Evolutionary conservation across 2,329 filamentous ascomycete genomes (phyloP), one percentile per base, ranked within the genome.

Genomic region (Fusarium solani-melongenae): DNA sequence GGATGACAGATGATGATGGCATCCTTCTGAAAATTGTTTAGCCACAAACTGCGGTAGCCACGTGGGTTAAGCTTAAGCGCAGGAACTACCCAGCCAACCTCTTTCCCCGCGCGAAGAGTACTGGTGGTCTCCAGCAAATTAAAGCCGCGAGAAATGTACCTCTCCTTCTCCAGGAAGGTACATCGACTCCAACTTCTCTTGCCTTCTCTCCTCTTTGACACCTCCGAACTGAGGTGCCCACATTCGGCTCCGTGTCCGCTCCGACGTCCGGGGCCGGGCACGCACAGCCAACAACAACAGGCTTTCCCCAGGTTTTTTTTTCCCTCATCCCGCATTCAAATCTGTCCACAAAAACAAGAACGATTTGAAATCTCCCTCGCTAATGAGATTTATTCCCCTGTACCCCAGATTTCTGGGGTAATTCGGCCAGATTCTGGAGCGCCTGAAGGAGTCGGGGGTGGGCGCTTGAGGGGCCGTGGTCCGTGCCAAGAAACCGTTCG

Each of bases 401-500:
- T 72, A 27, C 72, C 72, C 72, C 72, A 63, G 72, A 74, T 67
- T 70, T 62, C 66, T 64, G 67, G 68, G 71, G 65, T 72, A 55
- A 41, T 64, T 59, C 55, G 29, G 24, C 29, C 33, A 60, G 55
- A 60, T 60, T 65, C 56, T 61, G 56, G 29, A 29, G 12, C 38
- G 38, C 27, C 33, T 72, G 51, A 63, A 72, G 59, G 64, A 20
- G 68, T 66, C 38, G 61, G 59, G 41, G 34, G 41, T 57, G 71
- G 67, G 61, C 24, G 24, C 24, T 49, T 67, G 60, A 36, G 64
- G 64, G 64, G 62, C 60, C 29, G 24, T 74, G 72, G 72, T 60
- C 69, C 65, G 74, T 76, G 74, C 75, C 74, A 74, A 71, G 72
- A 51, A 38, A 63, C 33, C 27, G 27, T 29, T 77, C 76, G 76